Evolutionary conservation across 2,329 filamentous ascomycete genomes (phyloP), one percentile per base, ranked within the genome.

Genomic region (Talaromyces piceae): DNA sequence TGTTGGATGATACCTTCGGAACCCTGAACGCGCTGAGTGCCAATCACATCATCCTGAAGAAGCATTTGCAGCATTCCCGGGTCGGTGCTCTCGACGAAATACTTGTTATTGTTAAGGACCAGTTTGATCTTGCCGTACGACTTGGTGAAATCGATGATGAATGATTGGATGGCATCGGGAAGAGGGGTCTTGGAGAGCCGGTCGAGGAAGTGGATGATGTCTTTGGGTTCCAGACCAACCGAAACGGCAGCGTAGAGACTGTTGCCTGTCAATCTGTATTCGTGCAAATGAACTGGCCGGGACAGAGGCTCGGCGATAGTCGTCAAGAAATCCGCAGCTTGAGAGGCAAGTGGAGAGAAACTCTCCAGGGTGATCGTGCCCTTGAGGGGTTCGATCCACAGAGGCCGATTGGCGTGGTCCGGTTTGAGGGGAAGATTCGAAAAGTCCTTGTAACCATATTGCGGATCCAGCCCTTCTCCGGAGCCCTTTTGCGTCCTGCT

Each of bases 41-140:
- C 86, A 53, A 98, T 95, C 48, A 88, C 80, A 12, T 83, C 78
- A 66, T 97, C 91, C 62, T 87, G 84, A 30, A 97, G 77, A n/a
- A 97, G 77, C 62, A 80, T 86, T 67, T 95, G 89, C 52, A 97
- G 77, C 65, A 96, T 87, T 9, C 84, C 78, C 11, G 90, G 86
- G 67, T 97, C 91, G 18, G 87, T 85, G 61, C 88, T 96, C 70
- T 98, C 93, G 55, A 97, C 84, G 60, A 87, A 96, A 69, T 95
- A 96, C 58, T 88, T 87, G 56, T 91, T 97, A 62, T 96, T 87
- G 68, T 95, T 95, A 56, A 97, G 71, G 41, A 97, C 93, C 49
- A 97, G 81, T 68, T 95, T 93, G 50, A 96, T 90, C 70, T 96
- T 97, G 57, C 93, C 93, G 65, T 93, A 97, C 48, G 88, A 93